Evolutionary conservation across 352 stramenopile species (phyloP), one percentile per base, ranked within the genome.

Genomic region (Phytophthora meadii): DNA sequence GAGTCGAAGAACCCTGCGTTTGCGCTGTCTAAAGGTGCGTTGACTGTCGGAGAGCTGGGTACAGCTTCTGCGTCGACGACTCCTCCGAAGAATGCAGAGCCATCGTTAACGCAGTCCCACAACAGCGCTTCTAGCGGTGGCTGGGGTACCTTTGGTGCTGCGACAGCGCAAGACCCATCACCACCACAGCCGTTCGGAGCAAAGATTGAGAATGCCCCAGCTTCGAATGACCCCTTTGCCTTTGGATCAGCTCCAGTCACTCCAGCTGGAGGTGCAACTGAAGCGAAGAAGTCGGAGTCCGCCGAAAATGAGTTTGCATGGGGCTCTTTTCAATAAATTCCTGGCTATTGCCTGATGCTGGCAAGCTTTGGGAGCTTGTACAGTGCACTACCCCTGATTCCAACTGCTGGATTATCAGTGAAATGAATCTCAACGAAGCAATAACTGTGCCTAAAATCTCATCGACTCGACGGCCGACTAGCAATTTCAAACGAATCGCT

Each of bases 11-110:
- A 74, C 24, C 49, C 64, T n/a, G 49, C 54, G 1, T 77, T 77
- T 50, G 69, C 64, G 5, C 17, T 74, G 42, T 77, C 64, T 4
- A 77, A 77, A 44, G 69, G 69, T 42, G 69, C 64, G 11, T 39
- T 77, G 10, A 77, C 69, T 15, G 69, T 77, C 8, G 69, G 69
- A 39, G 69, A 77, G 32, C 51, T 77, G 11, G 57, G 49, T 9
- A 65, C 62, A 8, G 36, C 22, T 9, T 69, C 63, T 22, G 53
- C 59, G 15, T 59, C 57, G 8, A 68, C 55, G 37, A 71, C 55
- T 28, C 64, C 53, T 46, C 57, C 63, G 17, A 73, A 76, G 28
- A 65, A 47, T 37, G 47, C 34, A 32, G 44, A 68, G 8, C 61
- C 51, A 7, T 54, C 51, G 24, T 47, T 54, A 30, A 49, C 65